A percentile compares a stretch with the other conserved stretches of the same genome.
Evolutionary conservation across 1,139 yeast species (phyloP).

Genomic region (Yamadazyma pseudoaaseri): DNA sequence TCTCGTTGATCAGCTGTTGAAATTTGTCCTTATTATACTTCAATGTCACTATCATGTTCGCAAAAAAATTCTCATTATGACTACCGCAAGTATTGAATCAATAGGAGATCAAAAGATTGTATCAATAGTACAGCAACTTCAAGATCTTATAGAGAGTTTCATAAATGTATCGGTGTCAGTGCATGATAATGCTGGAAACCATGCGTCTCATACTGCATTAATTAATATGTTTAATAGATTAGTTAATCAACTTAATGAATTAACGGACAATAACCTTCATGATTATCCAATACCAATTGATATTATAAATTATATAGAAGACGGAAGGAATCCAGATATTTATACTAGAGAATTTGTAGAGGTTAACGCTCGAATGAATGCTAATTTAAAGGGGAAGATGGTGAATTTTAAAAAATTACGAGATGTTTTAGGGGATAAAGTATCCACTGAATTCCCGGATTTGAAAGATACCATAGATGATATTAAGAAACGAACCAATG

Average conservation of each 20-base stretch:
- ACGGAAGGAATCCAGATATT: conserved; percentile 95
- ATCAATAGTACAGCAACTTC: conserved; percentile 58
- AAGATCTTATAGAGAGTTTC: conserved; percentile 75
- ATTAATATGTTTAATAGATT: conserved; percentile 42
- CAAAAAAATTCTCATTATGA: conserved; percentile 22
- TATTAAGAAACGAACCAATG: conserved; percentile 25
- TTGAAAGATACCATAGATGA: conserved; percentile 44
- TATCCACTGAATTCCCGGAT: conserved; percentile 76
- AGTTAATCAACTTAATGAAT: conserved; percentile 34
- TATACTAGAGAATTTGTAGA: conserved; percentile 96
- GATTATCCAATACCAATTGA: conserved; percentile 67
- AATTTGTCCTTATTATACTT: conserved; percentile 14
- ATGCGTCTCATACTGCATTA: conserved; percentile 44
- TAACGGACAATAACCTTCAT: conserved; percentile 30
- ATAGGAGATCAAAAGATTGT: conserved; percentile 26
- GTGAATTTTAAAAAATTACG: conserved; percentile 57
- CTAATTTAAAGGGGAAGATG: conserved; percentile 82
- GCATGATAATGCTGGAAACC: conserved; percentile 89
- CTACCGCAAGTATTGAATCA: conserved; percentile 32
- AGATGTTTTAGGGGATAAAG: conserved; percentile 65
- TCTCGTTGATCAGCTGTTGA: background rate
- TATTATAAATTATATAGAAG: conserved; percentile 82
- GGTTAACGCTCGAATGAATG: conserved; percentile 84
- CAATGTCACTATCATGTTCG: conserved; percentile 12
- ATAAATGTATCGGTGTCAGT: conserved; percentile 88